Conservation (phyloP, 768 basidiomycete species). For the Podaxis mareebaensis region DNA sequence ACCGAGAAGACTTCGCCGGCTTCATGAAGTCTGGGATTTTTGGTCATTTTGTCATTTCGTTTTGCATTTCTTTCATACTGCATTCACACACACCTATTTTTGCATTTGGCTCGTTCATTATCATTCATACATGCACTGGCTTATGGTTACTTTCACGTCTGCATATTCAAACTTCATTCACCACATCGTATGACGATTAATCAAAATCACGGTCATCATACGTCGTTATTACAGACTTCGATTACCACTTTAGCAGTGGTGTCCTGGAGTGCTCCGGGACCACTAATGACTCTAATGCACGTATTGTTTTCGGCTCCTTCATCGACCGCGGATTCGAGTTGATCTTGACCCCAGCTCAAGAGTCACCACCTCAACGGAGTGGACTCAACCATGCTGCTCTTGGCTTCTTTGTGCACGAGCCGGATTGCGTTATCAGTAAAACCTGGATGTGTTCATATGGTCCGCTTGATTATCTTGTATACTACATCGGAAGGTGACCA, state of each 20-base stretch:
- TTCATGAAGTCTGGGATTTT: not conserved
- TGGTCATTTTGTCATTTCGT: not conserved
- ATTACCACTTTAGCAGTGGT: too few relatives aligned
- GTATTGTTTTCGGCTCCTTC: not conserved
- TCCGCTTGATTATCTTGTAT: not conserved
- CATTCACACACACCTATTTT: not conserved
- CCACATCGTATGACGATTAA: not conserved
- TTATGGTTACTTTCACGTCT: not conserved
- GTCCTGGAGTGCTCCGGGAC: too few relatives aligned
- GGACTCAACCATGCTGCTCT: not conserved
- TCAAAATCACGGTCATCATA: not conserved
- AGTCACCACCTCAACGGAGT: not conserved
- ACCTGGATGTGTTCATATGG: not conserved
- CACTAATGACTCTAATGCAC: not conserved
- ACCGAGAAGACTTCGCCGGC: slow-evolving; percentile 1
- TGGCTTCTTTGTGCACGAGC: not conserved
- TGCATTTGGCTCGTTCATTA: not conserved
- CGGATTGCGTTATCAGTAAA: not conserved
- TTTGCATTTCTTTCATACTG: not conserved
- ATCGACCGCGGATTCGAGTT: not conserved
- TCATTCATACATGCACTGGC: not conserved
- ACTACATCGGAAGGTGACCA: not conserved
- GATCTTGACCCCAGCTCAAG: not conserved
- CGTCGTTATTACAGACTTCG: not conserved
- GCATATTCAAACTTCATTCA: not conserved